These are phyloP conservation scores for Plasmodium vivax DNA, from an alignment of 169 alveolate genomes.

Conservation along the genomic window DNA sequence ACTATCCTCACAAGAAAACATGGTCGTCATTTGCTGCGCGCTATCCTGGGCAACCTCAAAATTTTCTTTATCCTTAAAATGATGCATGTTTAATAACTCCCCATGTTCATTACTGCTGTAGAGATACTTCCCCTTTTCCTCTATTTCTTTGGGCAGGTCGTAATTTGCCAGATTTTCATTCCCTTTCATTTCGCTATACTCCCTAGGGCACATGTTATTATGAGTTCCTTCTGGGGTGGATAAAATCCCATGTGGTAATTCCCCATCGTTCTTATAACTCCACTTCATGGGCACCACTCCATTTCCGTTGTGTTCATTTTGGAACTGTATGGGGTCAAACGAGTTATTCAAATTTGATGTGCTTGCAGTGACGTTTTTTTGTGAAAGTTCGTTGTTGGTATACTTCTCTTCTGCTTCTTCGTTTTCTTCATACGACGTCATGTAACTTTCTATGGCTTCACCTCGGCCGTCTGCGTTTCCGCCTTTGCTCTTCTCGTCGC, in stretches of 20 bases:
- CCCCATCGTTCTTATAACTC: neutral
- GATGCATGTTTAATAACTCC: neutral
- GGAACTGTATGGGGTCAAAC: neutral
- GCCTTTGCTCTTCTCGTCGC: neutral
- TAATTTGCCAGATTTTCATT: neutral
- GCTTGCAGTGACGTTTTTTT: neutral
- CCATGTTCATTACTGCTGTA: neutral
- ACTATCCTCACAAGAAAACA: neutral
- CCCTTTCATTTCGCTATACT: neutral
- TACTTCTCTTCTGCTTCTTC: neutral
- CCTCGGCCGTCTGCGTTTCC: neutral
- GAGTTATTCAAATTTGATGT: neutral
- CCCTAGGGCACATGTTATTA: neutral
- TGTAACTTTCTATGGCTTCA: neutral
- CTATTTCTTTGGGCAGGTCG: neutral
- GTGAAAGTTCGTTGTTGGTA: neutral
- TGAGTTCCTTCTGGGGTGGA: neutral
- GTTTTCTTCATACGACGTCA: neutral
- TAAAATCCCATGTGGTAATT: neutral
- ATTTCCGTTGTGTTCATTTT: neutral
- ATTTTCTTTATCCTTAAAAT: neutral
- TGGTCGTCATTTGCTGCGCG: neutral
- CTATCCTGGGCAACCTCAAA: neutral
- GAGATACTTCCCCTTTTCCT: neutral
- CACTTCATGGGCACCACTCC: neutral